Evolutionary conservation across 1,284 basidiomycete species (phyloP), one percentile per base, ranked within the genome.

Genomic region (Pseudozyma tsukubaensis): DNA sequence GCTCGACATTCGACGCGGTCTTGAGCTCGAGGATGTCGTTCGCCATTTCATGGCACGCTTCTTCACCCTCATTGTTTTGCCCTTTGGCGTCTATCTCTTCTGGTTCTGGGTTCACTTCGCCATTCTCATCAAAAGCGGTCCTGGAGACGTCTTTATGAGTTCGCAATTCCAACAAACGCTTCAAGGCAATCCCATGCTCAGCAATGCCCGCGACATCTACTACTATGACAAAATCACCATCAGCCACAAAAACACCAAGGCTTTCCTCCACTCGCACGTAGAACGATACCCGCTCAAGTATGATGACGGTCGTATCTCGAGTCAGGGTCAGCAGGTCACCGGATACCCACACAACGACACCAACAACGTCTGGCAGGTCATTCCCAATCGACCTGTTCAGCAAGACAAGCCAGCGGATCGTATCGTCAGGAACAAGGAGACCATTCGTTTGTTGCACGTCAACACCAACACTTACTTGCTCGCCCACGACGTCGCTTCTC

Each of bases 301-400:
- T 84, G 93, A 96, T 0, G 97, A 99, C 78, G 94, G 95, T 2
- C 92, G 97, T 65, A 91, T 99, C 84, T 94, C 92, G 79, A 94
- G 92, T 78, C 93, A 97, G 88, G 95, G 94, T 16, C 97, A 98
- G 86, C 97, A 99, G 85, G 97, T 99, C 35, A 99, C 97, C n/a
- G 96, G 92, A 45, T 98, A 98, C 86, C 92, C 90, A 0, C 91
- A 94, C 85, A 90, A 92, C 59, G 94, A 97, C 85, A 89, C 90
- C 68, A 98, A 99, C 88, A 99, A 98, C 86, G 80, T 92, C 80
- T 99, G 97, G 97, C 91, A 94, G 85, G 89, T 99, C 73, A 88
- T 98, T 60, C 95, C 97, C 1, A 97, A 94, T 34, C 94, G 92
- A 82, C 63, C 70, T 14, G 62, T 76, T 13, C 53, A 95, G 92